Evolutionary conservation across 495 filamentous ascomycete genomes (phyloP).

Genomic region (Aspergillus cristatus): DNA sequence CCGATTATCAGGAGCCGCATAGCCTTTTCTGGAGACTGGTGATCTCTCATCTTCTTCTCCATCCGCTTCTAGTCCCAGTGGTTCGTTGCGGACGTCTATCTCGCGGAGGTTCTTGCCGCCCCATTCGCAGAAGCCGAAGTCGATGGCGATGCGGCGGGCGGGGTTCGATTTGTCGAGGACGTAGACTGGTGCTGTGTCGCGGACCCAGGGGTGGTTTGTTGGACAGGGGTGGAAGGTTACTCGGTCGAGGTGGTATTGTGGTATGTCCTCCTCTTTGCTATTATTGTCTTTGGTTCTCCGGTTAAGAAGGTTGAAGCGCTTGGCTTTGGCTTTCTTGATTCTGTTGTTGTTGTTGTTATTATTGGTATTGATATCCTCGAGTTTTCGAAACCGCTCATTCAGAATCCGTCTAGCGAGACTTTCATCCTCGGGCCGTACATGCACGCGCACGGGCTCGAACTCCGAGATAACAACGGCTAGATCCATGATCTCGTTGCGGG

Average conservation of each 20-base stretch:
- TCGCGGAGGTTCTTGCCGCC: conserved; percentile 14
- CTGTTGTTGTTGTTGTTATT: conserved; percentile 1
- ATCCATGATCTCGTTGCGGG: conserved; percentile 20
- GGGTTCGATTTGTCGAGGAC: conserved; percentile 9
- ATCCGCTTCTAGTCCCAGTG: conserved; percentile 12
- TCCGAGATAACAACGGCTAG: conserved; percentile 21
- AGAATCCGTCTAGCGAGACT: no score
- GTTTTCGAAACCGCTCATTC: no score
- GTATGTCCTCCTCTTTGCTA: no score
- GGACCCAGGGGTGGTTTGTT: conserved; percentile 29
- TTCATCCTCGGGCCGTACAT: conserved; percentile 17
- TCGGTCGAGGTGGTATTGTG: neutral
- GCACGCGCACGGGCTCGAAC: conserved; percentile 28
- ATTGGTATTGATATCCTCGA: conserved; percentile 9
- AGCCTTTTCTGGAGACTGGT: no score
- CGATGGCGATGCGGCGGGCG: conserved; percentile 14
- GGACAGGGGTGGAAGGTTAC: conserved; percentile 13
- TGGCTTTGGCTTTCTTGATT: no score
- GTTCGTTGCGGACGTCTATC: conserved; percentile 10
- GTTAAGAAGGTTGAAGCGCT: no score
- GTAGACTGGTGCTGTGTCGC: conserved; percentile 28
- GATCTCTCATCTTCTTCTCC: conserved; percentile 12
- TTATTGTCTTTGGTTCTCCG: no score
- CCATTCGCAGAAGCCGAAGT: conserved; percentile 29
- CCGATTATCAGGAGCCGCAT: no score